Conservation (phyloP, 768 basidiomycete species). For the Serendipita vermifera region DNA sequence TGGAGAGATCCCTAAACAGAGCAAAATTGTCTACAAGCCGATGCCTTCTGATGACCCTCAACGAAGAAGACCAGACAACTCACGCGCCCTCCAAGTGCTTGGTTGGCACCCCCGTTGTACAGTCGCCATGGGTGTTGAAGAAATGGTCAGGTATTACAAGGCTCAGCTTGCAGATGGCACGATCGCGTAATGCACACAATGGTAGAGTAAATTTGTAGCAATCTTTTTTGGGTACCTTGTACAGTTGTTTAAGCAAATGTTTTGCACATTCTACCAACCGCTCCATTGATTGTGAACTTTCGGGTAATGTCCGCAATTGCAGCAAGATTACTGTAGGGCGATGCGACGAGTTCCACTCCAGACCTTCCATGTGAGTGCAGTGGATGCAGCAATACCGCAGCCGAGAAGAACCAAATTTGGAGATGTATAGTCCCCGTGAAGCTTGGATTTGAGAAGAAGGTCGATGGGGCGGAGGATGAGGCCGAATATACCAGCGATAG, state of each 20-base stretch:
- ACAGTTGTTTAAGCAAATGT: not conserved
- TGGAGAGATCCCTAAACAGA: slow-evolving; percentile 36
- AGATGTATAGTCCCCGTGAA: slow-evolving; percentile 23
- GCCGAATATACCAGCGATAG: slow-evolving; percentile 25
- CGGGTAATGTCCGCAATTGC: no score
- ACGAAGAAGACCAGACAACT: slow-evolving; percentile 84
- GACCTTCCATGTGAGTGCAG: slow-evolving; percentile 13
- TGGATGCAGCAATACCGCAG: slow-evolving; percentile 17
- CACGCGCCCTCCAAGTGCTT: slow-evolving; percentile 70
- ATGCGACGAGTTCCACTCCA: not conserved
- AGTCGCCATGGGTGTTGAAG: slow-evolving; percentile 84
- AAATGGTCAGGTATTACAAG: slow-evolving; percentile 91
- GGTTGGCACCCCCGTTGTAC: slow-evolving; percentile 91
- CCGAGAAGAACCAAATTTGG: slow-evolving; percentile 21
- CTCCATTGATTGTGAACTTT: no score
- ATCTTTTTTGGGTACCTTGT: not conserved
- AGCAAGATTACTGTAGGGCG: not conserved
- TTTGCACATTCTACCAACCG: not conserved
- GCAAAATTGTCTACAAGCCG: slow-evolving; percentile 61
- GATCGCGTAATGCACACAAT: slow-evolving; percentile 12
- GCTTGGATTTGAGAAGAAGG: slow-evolving; percentile 21
- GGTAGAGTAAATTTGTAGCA: not conserved
- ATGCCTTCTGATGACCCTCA: slow-evolving; percentile 92
- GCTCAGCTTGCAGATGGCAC: slow-evolving; percentile 71
- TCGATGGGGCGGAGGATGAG: slow-evolving; percentile 26